phyloP scores from a whole-genome alignment of 768 basidiomycete genomes.

The Sporobolomyces phaffii region DNA sequence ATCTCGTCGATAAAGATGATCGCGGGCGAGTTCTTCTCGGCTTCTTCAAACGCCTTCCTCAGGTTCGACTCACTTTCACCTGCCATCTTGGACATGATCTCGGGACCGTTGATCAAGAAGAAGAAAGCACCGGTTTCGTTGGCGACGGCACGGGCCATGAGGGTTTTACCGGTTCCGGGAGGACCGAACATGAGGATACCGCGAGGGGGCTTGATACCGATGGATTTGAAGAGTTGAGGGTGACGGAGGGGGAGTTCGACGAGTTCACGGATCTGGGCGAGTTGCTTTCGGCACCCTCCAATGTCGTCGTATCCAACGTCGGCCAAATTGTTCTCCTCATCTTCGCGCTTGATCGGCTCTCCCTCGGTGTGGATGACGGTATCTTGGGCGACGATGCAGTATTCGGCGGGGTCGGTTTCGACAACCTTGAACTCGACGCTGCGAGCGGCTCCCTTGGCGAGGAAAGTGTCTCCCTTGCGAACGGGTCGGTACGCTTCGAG shows the following conservation, averaged over 20 bases:
- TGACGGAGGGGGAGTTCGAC: slow-evolving; percentile 96
- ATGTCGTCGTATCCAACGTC: slow-evolving; percentile 99
- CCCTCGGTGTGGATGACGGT: slow-evolving; percentile 98
- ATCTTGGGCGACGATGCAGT: slow-evolving; percentile 98
- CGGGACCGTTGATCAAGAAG: slow-evolving; percentile 99
- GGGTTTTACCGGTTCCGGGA: slow-evolving; percentile 97
- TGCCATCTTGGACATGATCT: slow-evolving; percentile 99
- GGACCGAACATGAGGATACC: slow-evolving; percentile 98
- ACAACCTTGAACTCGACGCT: slow-evolving; percentile 92
- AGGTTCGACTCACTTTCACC: slow-evolving; percentile 97
- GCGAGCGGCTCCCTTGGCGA: slow-evolving; percentile 91
- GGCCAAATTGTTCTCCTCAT: slow-evolving; percentile 90
- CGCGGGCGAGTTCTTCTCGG: slow-evolving; percentile 98
- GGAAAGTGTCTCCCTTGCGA: slow-evolving; percentile 97
- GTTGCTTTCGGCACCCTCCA: slow-evolving; percentile 97
- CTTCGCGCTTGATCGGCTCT: slow-evolving; percentile 96
- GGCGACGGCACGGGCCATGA: slow-evolving; percentile 98
- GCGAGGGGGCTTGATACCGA: slow-evolving; percentile 99
- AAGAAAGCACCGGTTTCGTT: slow-evolving; percentile 99
- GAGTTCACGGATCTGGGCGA: slow-evolving; percentile 98
- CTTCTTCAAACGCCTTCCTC: slow-evolving; percentile 97
- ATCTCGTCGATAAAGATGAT: slow-evolving; percentile 99
- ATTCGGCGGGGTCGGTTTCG: slow-evolving; percentile 95
- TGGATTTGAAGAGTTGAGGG: slow-evolving; percentile 98
- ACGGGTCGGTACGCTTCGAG: slow-evolving; percentile 94